Conservation (phyloP, 257 asterid genomes). For the Solanum habrochaites region DNA sequence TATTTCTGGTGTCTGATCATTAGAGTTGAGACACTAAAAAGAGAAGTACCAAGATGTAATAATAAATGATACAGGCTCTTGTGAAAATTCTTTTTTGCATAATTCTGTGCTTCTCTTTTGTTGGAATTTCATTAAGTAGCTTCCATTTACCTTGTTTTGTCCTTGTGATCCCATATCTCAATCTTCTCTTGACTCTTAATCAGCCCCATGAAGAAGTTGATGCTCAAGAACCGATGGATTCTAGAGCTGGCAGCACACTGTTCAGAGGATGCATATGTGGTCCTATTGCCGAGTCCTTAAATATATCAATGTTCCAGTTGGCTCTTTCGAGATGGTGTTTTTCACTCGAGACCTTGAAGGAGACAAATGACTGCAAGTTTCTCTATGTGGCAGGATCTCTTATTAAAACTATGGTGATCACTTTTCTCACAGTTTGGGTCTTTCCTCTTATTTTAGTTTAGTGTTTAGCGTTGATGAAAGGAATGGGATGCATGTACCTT, state of each 20-base stretch:
- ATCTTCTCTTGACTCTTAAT: slow-evolving; percentile 1
- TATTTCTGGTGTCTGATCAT: neutral
- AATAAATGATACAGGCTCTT: neutral
- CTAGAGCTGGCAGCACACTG: slow-evolving; percentile 25
- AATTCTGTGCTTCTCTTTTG: neutral
- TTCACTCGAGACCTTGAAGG: slow-evolving; percentile 74
- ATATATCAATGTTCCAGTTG: slow-evolving; percentile 72
- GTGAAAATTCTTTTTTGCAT: neutral
- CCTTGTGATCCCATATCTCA: neutral
- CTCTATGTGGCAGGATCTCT: slow-evolving; percentile 93
- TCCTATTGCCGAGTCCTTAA: slow-evolving; percentile 83
- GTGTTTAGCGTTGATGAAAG: neutral
- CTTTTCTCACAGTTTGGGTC: neutral
- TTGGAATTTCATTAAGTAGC: neutral
- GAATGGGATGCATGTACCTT: neutral
- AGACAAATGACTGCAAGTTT: slow-evolving; percentile 65
- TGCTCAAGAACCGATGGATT: slow-evolving; percentile 23
- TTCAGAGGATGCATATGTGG: slow-evolving; percentile 79
- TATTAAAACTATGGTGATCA: slow-evolving; percentile 71
- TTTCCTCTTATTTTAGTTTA: neutral
- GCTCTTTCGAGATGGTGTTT: slow-evolving; percentile 77
- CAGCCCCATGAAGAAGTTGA: slow-evolving; percentile 48
- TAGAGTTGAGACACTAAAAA: neutral
- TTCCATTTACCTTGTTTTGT: neutral
- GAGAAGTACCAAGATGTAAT: neutral